Conservation (phyloP, 257 asterid genomes). For the Galeopsis tetrahit region DNA sequence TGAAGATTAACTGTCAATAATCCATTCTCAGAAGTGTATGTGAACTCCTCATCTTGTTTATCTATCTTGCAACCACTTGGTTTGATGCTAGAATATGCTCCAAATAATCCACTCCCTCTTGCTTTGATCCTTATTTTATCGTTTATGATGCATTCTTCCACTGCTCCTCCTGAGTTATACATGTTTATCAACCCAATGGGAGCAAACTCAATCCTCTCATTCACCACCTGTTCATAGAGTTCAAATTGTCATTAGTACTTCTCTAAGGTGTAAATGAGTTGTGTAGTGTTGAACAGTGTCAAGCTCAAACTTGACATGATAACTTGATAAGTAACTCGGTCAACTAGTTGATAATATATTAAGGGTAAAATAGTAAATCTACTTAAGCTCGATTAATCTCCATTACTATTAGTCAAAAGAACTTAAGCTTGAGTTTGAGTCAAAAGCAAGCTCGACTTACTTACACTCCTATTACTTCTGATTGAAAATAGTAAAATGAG, state of each 20-base stretch:
- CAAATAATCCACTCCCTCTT: conserved; percentile 65
- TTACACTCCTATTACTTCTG: not conserved
- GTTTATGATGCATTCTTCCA: conserved; percentile 37
- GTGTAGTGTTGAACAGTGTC: not conserved
- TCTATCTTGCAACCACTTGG: conserved; percentile 57
- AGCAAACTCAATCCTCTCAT: conserved; percentile 43
- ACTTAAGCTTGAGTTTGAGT: not conserved
- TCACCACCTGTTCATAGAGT: conserved; percentile 18
- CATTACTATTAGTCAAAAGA: not conserved
- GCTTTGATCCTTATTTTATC: conserved; percentile 37
- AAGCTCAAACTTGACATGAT: not conserved
- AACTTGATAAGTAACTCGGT: not conserved
- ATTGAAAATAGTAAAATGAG: not conserved
- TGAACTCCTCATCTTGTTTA: conserved; percentile 46
- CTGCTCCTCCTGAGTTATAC: conserved; percentile 70
- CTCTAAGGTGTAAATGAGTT: not conserved
- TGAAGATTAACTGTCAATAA: conserved; percentile 50
- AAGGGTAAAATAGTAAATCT: not conserved
- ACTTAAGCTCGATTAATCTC: not conserved
- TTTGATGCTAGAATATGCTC: conserved; percentile 68
- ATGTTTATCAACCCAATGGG: conserved; percentile 58
- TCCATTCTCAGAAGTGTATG: conserved; percentile 50
- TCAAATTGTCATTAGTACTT: not conserved
- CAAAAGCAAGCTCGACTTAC: not conserved
- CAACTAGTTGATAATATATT: not conserved